A percentile compares a stretch with the other conserved stretches of the same genome.
Evolutionary conservation across 805 yeast species (phyloP).

Genomic region (Nakazawaea laoshanensis): DNA sequence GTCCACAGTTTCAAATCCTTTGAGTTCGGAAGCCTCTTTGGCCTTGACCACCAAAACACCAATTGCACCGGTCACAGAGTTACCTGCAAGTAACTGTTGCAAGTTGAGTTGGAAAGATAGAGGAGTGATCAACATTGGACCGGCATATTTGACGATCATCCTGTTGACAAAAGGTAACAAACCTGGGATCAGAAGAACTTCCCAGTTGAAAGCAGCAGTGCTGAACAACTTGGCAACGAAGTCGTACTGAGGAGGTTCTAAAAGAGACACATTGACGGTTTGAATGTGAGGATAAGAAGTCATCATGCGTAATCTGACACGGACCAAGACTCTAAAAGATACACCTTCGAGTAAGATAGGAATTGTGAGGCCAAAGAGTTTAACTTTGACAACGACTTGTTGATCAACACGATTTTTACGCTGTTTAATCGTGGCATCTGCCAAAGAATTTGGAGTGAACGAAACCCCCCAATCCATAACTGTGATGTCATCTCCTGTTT

Average conservation of each 20-base stretch:
- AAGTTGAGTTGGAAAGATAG: constrained; percentile 89
- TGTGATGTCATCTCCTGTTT: constrained; percentile 86
- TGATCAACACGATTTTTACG: constrained; percentile 79
- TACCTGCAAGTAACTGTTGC: constrained; percentile 83
- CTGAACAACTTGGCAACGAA: constrained; percentile 72
- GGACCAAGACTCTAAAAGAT: constrained; percentile 63
- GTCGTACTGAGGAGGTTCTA: constrained; percentile 86
- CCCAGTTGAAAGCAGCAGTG: constrained; percentile 81
- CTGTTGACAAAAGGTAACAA: constrained; percentile 72
- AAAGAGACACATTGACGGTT: constrained; percentile 75
- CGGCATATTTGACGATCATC: constrained; percentile 78
- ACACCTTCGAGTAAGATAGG: constrained; percentile 78
- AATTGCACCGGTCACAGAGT: constrained; percentile 67
- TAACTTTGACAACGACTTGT: constrained; percentile 65
- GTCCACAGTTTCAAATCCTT: constrained; percentile 60
- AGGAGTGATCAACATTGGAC: constrained; percentile 84
- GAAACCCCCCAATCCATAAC: constrained; percentile 98
- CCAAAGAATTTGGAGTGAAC: constrained; percentile 83
- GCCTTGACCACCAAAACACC: constrained; percentile 75
- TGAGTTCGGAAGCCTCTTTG: constrained; percentile 59
- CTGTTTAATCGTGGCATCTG: constrained; percentile 82
- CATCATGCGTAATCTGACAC: constrained; percentile 87
- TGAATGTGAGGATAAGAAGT: constrained; percentile 87
- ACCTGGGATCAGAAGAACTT: constrained; percentile 82
- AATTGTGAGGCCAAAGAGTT: constrained; percentile 72